Evolutionary conservation across 2,329 filamentous ascomycete genomes (phyloP), one percentile per base, ranked within the genome.

Genomic region (Fusarium succisae): DNA sequence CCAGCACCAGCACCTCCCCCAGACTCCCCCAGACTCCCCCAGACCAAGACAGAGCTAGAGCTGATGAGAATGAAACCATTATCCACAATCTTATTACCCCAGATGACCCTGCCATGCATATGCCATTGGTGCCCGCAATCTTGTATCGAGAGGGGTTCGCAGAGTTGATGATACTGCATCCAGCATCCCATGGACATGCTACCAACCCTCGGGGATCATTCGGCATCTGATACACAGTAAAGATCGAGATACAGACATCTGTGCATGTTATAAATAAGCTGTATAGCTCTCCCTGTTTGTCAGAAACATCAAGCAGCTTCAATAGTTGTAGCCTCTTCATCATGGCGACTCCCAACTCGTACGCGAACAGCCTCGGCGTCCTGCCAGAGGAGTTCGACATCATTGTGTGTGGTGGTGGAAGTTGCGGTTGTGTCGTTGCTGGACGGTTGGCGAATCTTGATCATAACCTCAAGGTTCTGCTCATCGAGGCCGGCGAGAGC

Each of bases 361-460:
- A 71, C 39, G 55, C 72, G 44, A 75, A 62, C 66, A 60, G 54
- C 48, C 30, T 63, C 8, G 73, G 75, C 64, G 56, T 73, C 12
- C 79, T 94, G 72, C 92, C 92, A 41, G 92, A 94, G 67, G 93
- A 94, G 85, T 93, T 94, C 79, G 93, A 94, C 80, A 94, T 95
- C 77, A 94, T 94, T 77, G 91, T 94, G 37, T 92, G 91, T 74
- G 93, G 93, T 78, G 93, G 93, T 78, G 92, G 92, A 62, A 93
- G 91, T 80, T 90, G 88, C 70, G 91, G 87, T 38, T 89, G 87
- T 79, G 87, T 89, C n/a, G 86, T 89, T 47, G 87, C 87, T 60
- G 87, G 87, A 51, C 90, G 90, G 66, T 83, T 95, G 79, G 93
- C 93, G 79, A 94, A 94, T 75, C 83, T 94, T 72, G 92, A 94